Conservation (phyloP, 2,329 filamentous ascomycete genomes). For the Calonectria pseudoturangicola region DNA sequence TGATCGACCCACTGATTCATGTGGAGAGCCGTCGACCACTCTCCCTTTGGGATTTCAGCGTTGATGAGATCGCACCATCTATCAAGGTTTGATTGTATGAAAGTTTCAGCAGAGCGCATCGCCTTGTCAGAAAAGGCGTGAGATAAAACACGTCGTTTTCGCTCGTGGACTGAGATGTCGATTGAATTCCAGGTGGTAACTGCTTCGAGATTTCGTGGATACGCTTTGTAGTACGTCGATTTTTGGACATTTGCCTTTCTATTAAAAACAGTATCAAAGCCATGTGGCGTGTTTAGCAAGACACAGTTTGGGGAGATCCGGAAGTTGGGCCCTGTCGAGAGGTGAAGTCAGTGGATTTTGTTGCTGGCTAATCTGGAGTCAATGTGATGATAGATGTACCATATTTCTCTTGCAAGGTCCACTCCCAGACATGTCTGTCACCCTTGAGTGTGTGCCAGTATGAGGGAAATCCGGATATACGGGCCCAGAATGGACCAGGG, state of each 20-base stretch:
- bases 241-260: conserved; percentile 49
- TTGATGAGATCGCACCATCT: conserved; percentile 42
- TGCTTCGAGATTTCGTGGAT: conserved; percentile 40
- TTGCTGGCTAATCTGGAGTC: no score
- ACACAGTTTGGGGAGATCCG: conserved; percentile 47
- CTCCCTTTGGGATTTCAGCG: conserved; percentile 35
- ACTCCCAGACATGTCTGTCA: conserved; percentile 49
- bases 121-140: conserved; percentile 48
- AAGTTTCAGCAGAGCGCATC: conserved; percentile 40
- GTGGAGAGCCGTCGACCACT: conserved; percentile 39
- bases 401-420: conserved; percentile 45
- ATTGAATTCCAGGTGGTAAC: conserved; percentile 47
- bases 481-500: conserved; percentile 73
- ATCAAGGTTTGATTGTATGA: conserved; percentile 42
- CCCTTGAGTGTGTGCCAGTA: conserved; percentile 46
- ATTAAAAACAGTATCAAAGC: conserved; percentile 46
- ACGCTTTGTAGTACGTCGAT: conserved; percentile 48
- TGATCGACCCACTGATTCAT: conserved; percentile 48
- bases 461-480: conserved; percentile 58
- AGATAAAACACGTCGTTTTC: conserved; percentile 46
- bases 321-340: conserved; percentile 42
- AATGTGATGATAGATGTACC: conserved; percentile 42
- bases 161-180: conserved; percentile 45
- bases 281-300: conserved; percentile 46
- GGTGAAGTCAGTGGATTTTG: neutral